phyloP scores from a whole-genome alignment of 2,329 filamentous ascomycete species.

The Pseudogymnoascus sp. region DNA sequence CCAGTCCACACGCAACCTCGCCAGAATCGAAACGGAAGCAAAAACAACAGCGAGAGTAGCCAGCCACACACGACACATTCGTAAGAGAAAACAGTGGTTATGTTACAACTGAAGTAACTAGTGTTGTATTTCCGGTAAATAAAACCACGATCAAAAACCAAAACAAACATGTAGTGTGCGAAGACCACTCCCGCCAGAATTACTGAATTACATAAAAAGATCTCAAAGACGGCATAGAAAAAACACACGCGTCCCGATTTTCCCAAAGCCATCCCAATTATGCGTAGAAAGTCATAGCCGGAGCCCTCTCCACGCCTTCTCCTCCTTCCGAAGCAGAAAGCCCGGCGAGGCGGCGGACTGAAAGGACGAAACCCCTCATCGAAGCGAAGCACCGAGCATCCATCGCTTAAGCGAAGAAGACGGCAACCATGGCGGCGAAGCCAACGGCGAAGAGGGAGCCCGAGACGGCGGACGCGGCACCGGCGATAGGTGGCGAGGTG shows the following conservation, averaged over 20 bases:
- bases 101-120: too few relatives aligned
- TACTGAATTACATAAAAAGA: too few relatives aligned
- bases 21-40: not conserved
- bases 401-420: slow-evolving; percentile 29
- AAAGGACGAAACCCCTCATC: not conserved
- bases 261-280: slow-evolving; percentile 2
- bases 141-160: not conserved
- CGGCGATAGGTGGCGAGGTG: slow-evolving; percentile 19
- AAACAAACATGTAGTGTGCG: too few relatives aligned
- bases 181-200: too few relatives aligned
- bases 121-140: not conserved
- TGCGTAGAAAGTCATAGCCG: slow-evolving; percentile 1
- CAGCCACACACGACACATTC: not conserved
- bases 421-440: slow-evolving; percentile 21
- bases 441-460: slow-evolving; percentile 27
- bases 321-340: not conserved
- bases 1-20: not conserved
- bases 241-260: not conserved
- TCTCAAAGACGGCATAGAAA: not conserved
- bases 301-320: not conserved
- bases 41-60: not conserved
- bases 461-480: slow-evolving; percentile 26
- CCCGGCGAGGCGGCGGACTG: not conserved
- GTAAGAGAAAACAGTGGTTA: not conserved
- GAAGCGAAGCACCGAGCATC: not conserved